Evolutionary conservation across 352 stramenopile species (phyloP).

Genomic region (Phytophthora multivora): DNA sequence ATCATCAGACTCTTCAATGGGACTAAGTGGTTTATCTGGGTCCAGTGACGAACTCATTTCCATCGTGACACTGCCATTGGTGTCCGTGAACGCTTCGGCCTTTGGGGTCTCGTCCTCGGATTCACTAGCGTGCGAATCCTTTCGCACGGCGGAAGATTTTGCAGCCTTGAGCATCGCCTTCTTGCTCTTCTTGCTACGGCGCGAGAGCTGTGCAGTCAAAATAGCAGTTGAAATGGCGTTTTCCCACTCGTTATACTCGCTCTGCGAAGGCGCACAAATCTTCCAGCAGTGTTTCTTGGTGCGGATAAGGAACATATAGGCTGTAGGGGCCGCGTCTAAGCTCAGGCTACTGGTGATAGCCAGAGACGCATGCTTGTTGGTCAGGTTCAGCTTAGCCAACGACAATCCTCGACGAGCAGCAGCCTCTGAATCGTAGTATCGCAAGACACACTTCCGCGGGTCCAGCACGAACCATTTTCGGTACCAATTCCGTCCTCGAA

Average conservation of each 20-base stretch:
- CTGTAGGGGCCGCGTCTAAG: constrained; percentile 63
- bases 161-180: constrained; percentile 36
- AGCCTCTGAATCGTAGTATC: constrained; percentile 78
- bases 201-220: constrained; percentile 57
- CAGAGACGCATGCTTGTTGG: constrained; percentile 63
- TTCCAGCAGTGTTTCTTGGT: constrained; percentile 74
- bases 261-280: constrained; percentile 58
- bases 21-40: constrained; percentile 16
- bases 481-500: constrained; percentile 76
- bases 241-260: constrained; percentile 73
- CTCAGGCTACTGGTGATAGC: constrained; percentile 63
- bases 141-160: constrained; percentile 21
- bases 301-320: constrained; percentile 73
- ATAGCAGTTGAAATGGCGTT: constrained; percentile 78
- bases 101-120: constrained; percentile 22
- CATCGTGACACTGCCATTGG: constrained; percentile 8
- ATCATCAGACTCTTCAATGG: constrained; percentile 47
- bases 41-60: constrained; percentile 21
- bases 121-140: constrained; percentile 23
- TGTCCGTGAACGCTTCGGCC: not conserved
- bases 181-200: constrained; percentile 37
- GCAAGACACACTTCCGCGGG: constrained; percentile 58
- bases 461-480: constrained; percentile 85
- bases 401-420: constrained; percentile 59
- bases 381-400: constrained; percentile 66